phyloP scores from a whole-genome alignment of 768 basidiomycete species.

The Tricholoma flavovirens region DNA sequence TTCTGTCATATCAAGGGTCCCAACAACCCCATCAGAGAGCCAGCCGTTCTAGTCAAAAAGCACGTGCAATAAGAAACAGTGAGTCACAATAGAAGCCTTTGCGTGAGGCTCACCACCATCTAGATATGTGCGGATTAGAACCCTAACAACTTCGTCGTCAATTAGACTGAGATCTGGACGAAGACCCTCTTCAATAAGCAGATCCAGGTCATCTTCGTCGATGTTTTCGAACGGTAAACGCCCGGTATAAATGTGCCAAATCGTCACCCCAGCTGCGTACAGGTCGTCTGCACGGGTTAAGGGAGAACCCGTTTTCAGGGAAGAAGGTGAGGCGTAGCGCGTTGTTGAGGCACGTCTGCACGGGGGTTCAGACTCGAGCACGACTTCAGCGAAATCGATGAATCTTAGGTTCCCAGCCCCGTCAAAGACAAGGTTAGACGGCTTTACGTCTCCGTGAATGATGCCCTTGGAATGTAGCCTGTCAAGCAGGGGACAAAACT shows the following conservation, averaged over 20 bases:
- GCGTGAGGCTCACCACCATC: neutral
- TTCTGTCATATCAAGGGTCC: neutral
- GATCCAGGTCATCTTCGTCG: slow-evolving; percentile 1
- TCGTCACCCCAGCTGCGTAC: slow-evolving; percentile 21
- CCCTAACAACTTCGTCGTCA: neutral
- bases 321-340: neutral
- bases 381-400: neutral
- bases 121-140: neutral
- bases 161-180: neutral
- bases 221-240: slow-evolving; percentile 15
- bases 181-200: neutral
- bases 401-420: neutral
- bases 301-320: slow-evolving; percentile 3
- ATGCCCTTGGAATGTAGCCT: neutral
- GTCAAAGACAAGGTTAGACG: neutral
- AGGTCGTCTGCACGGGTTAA: slow-evolving; percentile 17
- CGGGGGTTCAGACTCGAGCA: neutral
- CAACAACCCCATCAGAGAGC: neutral
- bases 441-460: neutral
- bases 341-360: neutral
- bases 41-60: neutral
- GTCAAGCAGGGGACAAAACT: neutral
- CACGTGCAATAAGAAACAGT: neutral
- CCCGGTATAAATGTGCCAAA: slow-evolving; percentile 19
- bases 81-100: neutral